A percentile compares a stretch with the other conserved stretches of the same genome.
phyloP scores from a whole-genome alignment of 768 basidiomycete genomes.

The Psilocybe cyanescens region DNA sequence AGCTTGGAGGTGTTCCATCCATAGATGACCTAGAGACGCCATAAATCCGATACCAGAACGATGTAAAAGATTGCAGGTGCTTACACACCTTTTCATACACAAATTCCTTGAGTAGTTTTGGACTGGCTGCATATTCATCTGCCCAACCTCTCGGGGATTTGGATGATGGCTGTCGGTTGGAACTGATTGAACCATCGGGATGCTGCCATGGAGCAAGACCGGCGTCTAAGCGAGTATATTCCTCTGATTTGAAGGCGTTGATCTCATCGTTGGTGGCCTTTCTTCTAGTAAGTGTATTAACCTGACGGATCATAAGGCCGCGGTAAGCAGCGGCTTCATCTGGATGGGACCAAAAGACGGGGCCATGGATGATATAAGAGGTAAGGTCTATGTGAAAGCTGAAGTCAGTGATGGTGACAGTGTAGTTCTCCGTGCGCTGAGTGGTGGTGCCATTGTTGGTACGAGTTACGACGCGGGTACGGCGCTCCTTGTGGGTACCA shows the following conservation, averaged over 20 bases:
- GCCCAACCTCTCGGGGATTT: slow-evolving; percentile 74
- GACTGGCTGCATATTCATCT: slow-evolving; percentile 73
- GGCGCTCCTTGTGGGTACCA: slow-evolving; percentile 59
- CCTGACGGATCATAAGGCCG: slow-evolving; percentile 59
- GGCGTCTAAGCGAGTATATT: slow-evolving; percentile 38
- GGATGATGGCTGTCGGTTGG: slow-evolving; percentile 38
- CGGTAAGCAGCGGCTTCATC: slow-evolving; percentile 64
- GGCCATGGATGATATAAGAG: slow-evolving; percentile 21
- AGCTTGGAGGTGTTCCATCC: slow-evolving; percentile 47
- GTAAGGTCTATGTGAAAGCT: slow-evolving; percentile 60
- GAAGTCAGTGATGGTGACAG: slow-evolving; percentile 63
- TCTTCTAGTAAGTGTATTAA: slow-evolving; percentile 38
- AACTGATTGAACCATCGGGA: neutral
- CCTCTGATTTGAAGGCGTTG: slow-evolving; percentile 46
- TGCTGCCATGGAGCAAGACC: slow-evolving; percentile 52
- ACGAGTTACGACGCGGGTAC: slow-evolving; percentile 41
- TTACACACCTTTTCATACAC: slow-evolving; percentile 59
- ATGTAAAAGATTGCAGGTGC: neutral
- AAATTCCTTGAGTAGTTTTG: slow-evolving; percentile 75
- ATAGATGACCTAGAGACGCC: slow-evolving; percentile 33
- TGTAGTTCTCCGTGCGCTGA: slow-evolving; percentile 48
- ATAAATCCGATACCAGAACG: neutral
- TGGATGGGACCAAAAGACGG: slow-evolving; percentile 51
- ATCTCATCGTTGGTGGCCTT: slow-evolving; percentile 45
- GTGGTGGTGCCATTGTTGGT: slow-evolving; percentile 32